Conservation (phyloP, 306 rosid species). For the Purshia tridentata region DNA sequence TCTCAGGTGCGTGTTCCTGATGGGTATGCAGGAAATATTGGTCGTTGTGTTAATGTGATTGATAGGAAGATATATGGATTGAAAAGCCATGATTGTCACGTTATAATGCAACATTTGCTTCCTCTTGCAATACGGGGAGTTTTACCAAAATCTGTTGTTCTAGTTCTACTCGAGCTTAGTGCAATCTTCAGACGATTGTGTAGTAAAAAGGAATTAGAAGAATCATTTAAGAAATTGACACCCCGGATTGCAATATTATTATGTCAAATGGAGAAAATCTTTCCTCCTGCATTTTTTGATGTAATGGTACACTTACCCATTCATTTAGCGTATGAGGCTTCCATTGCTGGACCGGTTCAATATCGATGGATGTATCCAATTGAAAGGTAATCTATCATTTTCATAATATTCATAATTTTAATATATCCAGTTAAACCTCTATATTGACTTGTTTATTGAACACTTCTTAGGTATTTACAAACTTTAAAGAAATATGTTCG, state of each 20-base stretch:
- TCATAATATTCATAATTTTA: no score
- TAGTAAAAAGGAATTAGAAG: neutral
- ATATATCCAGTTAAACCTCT: neutral
- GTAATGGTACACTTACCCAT: neutral
- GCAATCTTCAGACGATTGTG: neutral
- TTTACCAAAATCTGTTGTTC: neutral
- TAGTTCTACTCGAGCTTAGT: neutral
- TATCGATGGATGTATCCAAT: conserved; percentile 16
- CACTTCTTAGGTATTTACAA: neutral
- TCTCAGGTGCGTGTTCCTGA: neutral
- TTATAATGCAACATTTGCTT: neutral
- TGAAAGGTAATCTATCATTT: conserved; percentile 14
- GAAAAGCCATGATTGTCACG: neutral
- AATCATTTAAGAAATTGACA: neutral
- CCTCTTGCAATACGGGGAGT: neutral
- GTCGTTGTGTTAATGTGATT: neutral
- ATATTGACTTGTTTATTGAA: neutral
- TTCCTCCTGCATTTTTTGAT: neutral
- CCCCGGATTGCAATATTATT: neutral
- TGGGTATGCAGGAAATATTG: neutral
- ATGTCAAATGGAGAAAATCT: neutral
- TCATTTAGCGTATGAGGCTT: neutral
- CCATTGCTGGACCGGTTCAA: neutral
- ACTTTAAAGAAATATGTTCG: neutral
- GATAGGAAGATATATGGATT: neutral